A percentile compares a stretch with the other conserved stretches of the same genome.
Conservation (phyloP, 129 eudicot species). For the Kitagawia praeruptora region DNA sequence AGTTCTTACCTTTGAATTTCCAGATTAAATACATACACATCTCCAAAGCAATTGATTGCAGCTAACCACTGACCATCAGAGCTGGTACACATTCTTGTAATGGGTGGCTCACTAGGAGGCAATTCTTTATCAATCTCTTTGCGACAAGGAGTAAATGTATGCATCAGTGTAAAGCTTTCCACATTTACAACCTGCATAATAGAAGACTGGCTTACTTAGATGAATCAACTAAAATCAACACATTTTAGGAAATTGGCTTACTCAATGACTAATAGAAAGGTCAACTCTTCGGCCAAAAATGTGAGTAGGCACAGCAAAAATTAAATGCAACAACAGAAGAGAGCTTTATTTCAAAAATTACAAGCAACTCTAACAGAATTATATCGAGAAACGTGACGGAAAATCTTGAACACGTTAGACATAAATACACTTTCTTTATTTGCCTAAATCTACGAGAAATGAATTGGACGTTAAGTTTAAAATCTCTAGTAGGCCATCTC, state of each 20-base stretch:
- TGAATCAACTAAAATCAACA: not conserved
- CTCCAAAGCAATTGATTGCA: slow-evolving; percentile 87
- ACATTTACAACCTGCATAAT: slow-evolving; percentile 61
- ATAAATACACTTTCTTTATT: not conserved
- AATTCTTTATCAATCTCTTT: slow-evolving; percentile 39
- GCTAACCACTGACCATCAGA: slow-evolving; percentile 97
- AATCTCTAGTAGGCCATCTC: not conserved
- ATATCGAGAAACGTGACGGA: too few species aligned
- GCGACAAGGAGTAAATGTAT: slow-evolving; percentile 59
- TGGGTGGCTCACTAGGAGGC: slow-evolving; percentile 79
- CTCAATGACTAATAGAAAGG: not conserved
- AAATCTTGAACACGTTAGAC: not conserved
- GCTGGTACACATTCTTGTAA: slow-evolving; percentile 80
- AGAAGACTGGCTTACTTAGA: too few species aligned
- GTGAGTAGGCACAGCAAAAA: not conserved
- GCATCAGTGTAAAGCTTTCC: slow-evolving; percentile 37
- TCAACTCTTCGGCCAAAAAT: not conserved
- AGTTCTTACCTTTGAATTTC: slow-evolving; percentile 58
- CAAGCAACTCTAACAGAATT: too few species aligned
- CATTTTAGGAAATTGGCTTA: not conserved
- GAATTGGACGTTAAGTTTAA: not conserved
- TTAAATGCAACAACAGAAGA: not conserved
- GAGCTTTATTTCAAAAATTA: too few species aligned
- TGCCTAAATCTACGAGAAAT: not conserved
- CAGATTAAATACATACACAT: slow-evolving; percentile 73